These are phyloP conservation scores for Adiantum capillusveneris DNA, from an alignment of 75 land plant genomes.

Conservation along the genomic window DNA sequence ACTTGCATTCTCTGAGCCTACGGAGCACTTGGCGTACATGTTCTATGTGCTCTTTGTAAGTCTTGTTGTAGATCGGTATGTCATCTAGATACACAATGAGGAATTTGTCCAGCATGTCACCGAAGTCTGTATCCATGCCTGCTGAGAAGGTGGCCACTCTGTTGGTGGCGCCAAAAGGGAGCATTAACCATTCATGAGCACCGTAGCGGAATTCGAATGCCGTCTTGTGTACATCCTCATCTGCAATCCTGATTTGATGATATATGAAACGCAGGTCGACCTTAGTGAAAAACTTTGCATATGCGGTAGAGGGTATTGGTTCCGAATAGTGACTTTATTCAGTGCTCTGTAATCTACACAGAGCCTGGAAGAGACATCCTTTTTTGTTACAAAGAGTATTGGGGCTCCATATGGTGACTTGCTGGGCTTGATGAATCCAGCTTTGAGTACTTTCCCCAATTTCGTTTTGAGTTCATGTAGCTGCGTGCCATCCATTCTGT, in stretches of 20 bases:
- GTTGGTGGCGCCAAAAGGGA: background rate
- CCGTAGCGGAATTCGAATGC: background rate
- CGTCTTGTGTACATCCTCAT: slow-evolving; percentile 3
- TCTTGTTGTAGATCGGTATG: background rate
- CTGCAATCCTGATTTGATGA: background rate
- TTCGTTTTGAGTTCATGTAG: slow-evolving; percentile 1
- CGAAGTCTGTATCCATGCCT: slow-evolving; percentile 1
- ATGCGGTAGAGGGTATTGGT: background rate
- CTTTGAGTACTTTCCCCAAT: background rate
- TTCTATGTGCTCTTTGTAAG: background rate
- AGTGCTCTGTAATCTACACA: background rate
- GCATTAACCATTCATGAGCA: background rate
- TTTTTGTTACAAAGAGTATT: slow-evolving; percentile 2
- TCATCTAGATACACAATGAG: slow-evolving; percentile 3
- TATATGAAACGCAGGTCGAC: background rate
- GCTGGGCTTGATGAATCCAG: background rate
- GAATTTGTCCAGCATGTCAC: background rate
- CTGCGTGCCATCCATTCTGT: background rate
- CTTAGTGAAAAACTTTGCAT: background rate
- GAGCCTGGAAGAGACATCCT: background rate
- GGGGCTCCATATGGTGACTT: slow-evolving; percentile 5
- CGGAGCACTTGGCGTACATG: slow-evolving; percentile 7
- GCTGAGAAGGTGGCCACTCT: background rate
- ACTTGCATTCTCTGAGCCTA: background rate
- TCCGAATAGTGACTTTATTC: background rate